phyloP scores from a whole-genome alignment of 2,329 filamentous ascomycete species.

The Didymella exigua region DNA sequence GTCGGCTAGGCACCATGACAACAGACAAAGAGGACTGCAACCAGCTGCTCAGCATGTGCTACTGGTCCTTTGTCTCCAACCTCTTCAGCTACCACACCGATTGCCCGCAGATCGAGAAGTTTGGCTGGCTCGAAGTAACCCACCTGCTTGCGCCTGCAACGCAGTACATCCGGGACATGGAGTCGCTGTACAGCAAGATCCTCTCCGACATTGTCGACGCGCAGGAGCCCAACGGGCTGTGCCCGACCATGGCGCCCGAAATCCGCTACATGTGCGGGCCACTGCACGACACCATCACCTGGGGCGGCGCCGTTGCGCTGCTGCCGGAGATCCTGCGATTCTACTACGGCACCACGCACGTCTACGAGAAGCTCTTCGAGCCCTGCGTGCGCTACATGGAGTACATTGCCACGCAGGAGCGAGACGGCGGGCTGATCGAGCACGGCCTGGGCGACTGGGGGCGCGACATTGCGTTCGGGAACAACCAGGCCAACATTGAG shows the following conservation, averaged over 20 bases:
- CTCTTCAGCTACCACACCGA: conserved; percentile 54
- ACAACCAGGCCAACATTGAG: conserved; percentile 54
- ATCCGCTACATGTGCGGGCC: conserved; percentile 58
- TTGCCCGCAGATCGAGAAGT: conserved; percentile 49
- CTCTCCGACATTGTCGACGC: conserved; percentile 55
- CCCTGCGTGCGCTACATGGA: conserved; percentile 52
- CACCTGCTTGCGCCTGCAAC: conserved; percentile 54
- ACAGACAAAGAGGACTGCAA: conserved; percentile 53
- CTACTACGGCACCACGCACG: conserved; percentile 50
- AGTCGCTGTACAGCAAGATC: conserved; percentile 55
- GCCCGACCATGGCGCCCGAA: conserved; percentile 56
- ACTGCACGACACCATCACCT: conserved; percentile 55
- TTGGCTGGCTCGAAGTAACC: conserved; percentile 57
- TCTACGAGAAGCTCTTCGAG: conserved; percentile 47
- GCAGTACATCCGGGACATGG: conserved; percentile 56
- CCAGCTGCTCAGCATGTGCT: conserved; percentile 51
- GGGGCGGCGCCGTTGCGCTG: conserved; percentile 49
- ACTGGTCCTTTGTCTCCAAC: conserved; percentile 52
- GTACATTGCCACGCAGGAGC: conserved; percentile 50
- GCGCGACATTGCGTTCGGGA: conserved; percentile 52
- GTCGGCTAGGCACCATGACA: conserved; percentile 45
- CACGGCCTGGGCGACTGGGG: conserved; percentile 55
- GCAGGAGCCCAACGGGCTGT: conserved; percentile 53
- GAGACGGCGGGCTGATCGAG: conserved; percentile 51
- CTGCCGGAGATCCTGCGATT: conserved; percentile 45